These are phyloP conservation scores for Gardenia jasminoides DNA, from an alignment of 257 asterid species.

Conservation along the genomic window DNA sequence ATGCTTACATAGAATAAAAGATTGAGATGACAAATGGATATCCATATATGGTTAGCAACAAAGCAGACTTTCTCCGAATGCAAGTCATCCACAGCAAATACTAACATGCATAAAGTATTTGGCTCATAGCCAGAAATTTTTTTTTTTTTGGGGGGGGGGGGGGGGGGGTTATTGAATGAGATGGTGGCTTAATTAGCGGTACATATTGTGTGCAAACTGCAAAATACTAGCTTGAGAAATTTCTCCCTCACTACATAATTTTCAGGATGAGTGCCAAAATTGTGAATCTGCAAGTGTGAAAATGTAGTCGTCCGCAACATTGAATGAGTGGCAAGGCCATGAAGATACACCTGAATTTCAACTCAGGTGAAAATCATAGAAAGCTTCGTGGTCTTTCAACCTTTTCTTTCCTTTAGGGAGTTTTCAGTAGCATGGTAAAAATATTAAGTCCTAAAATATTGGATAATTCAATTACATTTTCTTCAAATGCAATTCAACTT, in stretches of 20 bases:
- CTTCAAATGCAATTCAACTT: not conserved
- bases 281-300: not conserved
- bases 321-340: not conserved
- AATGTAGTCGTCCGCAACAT: too few species aligned
- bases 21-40: not conserved
- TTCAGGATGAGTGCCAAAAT: not conserved
- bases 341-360: not conserved
- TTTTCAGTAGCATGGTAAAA: too few species aligned
- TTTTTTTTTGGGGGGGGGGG: not conserved
- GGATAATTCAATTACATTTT: too few species aligned
- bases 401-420: too few species aligned
- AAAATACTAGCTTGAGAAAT: not conserved
- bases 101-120: not conserved
- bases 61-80: not conserved
- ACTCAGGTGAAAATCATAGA: not conserved
- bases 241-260: too few species aligned
- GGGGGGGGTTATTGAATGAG: not conserved
- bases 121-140: not conserved
- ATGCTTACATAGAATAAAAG: not conserved
- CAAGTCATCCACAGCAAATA: not conserved
- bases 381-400: not conserved
- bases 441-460: too few species aligned
- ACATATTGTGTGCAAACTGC: not conserved
- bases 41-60: not conserved
- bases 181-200: not conserved